Evolutionary conservation across 768 basidiomycete genomes (phyloP).

Genomic region (Phaeolepiota aurea): DNA sequence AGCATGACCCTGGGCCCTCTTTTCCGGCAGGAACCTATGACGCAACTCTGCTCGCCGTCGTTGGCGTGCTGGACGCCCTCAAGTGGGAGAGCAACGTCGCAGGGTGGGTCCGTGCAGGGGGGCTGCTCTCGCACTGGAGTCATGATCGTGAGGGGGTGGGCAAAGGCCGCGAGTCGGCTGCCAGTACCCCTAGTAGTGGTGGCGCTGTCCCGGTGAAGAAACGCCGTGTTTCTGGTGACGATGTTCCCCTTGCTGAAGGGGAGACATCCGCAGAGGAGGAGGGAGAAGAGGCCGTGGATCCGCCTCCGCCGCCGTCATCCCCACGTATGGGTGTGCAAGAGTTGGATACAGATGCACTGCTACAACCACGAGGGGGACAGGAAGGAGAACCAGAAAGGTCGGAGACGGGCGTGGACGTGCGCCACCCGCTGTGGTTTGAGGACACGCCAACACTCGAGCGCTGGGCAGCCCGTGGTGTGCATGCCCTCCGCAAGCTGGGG

Average conservation of each 20-base stretch:
- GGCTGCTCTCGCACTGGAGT: conserved; percentile 20
- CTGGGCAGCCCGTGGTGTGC: conserved; percentile 48
- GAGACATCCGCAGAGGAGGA: not conserved
- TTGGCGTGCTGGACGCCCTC: conserved; percentile 56
- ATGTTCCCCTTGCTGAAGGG: no score
- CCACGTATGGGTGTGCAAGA: not conserved
- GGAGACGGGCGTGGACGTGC: conserved; percentile 5
- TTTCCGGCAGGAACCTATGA: conserved; percentile 28
- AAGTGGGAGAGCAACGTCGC: conserved; percentile 58
- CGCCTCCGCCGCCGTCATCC: not conserved
- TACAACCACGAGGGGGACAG: not conserved
- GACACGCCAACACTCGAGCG: conserved; percentile 26
- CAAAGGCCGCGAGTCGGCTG: not conserved
- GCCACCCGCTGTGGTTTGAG: conserved; percentile 43
- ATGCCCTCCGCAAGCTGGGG: conserved; percentile 37
- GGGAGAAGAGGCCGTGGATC: not conserved
- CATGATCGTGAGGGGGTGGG: conserved; percentile 1
- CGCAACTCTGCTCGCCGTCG: conserved; percentile 51
- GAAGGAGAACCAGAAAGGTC: not conserved
- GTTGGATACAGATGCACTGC: not conserved
- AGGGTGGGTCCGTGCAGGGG: conserved; percentile 56
- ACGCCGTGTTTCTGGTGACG: not conserved
- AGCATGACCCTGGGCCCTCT: not conserved
- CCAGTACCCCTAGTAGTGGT: not conserved
- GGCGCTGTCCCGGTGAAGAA: not conserved